Evolutionary conservation across 345 rosid genomes (phyloP), one percentile per base, ranked within the genome.

Genomic region (Bruguiera sexangula): DNA sequence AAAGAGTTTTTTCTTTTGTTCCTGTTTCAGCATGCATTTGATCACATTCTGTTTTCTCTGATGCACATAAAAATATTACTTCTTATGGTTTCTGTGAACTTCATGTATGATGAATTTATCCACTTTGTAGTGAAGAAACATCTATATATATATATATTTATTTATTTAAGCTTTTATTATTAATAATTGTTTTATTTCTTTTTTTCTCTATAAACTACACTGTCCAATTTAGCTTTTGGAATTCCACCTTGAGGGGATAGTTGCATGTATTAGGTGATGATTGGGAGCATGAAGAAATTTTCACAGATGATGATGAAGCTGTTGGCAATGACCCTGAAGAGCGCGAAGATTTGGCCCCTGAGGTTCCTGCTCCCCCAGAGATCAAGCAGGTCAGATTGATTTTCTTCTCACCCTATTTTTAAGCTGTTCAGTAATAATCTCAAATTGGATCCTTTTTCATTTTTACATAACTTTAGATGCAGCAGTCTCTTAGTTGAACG

Each of bases 281-380:
- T 68, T 92, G 99, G 97, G 99, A 95, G 83, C 99, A 95, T 69
- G 99, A 95, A 78, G 99, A 95, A 63, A 92, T 90, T 70, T 92
- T 95, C 81, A 95, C 97, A 1, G 99, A 95, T 84, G 98, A 95
- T 82, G 99, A 95, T 75, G 99, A 95, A 82, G 94, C 96, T 58
- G 96, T 92, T 62, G 99, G 88, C 62, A 89, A 79, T 80, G 92
- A 90, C 77, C 96, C 90, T 11, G 96, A 88, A 80, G 97, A 92
- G 71, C 91, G 96, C 66, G 97, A 93, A 76, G 98, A 90, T 81
- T 79, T 95, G 77, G 98, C 89, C 19, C 96, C 92, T 74, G 97
- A 94, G 71, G 86, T 88, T 75, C 96, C 96, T 69, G 93, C 98
- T 67, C 99, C 99, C 71, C 99, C 98, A 3, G 96, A 90, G 82